These are phyloP conservation scores for Pseudocercospora cruenta DNA, from an alignment of 2,329 filamentous ascomycete genomes.

Conservation along the genomic window DNA sequence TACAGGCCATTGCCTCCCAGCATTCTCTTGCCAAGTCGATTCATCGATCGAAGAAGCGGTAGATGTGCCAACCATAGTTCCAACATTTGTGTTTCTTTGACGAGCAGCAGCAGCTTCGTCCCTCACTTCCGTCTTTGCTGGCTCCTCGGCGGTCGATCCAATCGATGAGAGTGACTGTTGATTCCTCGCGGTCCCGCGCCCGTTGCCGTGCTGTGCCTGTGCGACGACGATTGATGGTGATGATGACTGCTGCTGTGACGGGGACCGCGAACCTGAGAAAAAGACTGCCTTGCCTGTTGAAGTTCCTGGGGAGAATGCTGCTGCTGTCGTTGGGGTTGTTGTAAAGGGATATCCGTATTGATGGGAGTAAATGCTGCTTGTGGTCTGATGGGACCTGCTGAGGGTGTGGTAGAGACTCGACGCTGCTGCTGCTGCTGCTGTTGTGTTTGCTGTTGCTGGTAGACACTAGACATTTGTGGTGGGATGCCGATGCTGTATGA, in stretches of 20 bases:
- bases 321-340: slow-evolving; percentile 24
- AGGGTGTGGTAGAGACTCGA: slow-evolving; percentile 7
- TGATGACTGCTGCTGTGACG: slow-evolving; percentile 22
- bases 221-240: slow-evolving; percentile 17
- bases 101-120: neutral
- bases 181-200: slow-evolving; percentile 30
- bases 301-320: slow-evolving; percentile 20
- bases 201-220: slow-evolving; percentile 11
- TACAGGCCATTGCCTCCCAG: slow-evolving; percentile 23
- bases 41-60: neutral
- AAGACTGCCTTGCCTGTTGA: slow-evolving; percentile 27
- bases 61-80: neutral
- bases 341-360: slow-evolving; percentile 25
- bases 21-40: slow-evolving; percentile 23
- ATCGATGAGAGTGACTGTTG: slow-evolving; percentile 18
- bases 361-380: slow-evolving; percentile 31
- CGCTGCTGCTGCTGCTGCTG: slow-evolving; percentile 17
- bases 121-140: slow-evolving; percentile 29
- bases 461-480: slow-evolving; percentile 29
- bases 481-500: slow-evolving; percentile 33
- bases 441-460: slow-evolving; percentile 18
- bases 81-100: neutral
- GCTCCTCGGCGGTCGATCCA: slow-evolving; percentile 22
- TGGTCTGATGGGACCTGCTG: neutral
- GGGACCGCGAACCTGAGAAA: slow-evolving; percentile 33